phyloP scores from a whole-genome alignment of 2,329 filamentous ascomycete species.

The Keithomyces neogunnii region DNA sequence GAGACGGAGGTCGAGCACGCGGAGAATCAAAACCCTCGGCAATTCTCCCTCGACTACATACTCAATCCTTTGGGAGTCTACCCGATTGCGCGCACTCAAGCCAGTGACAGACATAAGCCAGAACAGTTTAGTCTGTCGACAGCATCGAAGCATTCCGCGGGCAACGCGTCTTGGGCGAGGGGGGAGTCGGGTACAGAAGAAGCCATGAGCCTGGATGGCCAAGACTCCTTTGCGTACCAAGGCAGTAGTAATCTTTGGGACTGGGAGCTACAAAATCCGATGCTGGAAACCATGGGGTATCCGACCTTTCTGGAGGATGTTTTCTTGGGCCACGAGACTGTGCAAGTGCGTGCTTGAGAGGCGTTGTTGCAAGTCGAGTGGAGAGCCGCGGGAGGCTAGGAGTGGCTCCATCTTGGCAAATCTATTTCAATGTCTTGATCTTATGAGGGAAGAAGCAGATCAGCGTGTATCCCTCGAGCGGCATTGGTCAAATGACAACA shows the following conservation, averaged over 20 bases:
- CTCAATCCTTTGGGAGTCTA: constrained; percentile 6
- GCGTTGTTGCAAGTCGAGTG: too few relatives aligned
- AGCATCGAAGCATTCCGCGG: background rate
- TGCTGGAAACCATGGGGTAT: constrained; percentile 6
- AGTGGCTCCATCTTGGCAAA: too few relatives aligned
- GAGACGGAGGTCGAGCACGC: background rate
- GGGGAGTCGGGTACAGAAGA: background rate
- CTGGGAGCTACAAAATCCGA: constrained; percentile 3
- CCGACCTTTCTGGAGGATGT: constrained; percentile 5
- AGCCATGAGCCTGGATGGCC: background rate
- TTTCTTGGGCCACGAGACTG: background rate
- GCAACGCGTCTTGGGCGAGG: background rate
- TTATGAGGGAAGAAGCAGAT: too few relatives aligned
- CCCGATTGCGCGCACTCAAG: constrained; percentile 5
- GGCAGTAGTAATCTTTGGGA: constrained; percentile 1
- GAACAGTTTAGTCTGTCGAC: background rate
- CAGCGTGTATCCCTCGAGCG: too few relatives aligned
- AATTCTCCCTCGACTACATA: constrained; percentile 7
- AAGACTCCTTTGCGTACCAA: background rate
- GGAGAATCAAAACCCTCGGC: background rate
- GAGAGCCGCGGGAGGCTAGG: too few relatives aligned
- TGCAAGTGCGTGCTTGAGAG: background rate
- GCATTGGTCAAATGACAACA: too few relatives aligned
- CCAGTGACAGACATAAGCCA: constrained; percentile 3
- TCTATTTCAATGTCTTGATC: too few relatives aligned